A percentile compares a stretch with the other conserved stretches of the same genome.
phyloP scores from a whole-genome alignment of 202 grass and related monocot species.

The Zizania palustris region DNA sequence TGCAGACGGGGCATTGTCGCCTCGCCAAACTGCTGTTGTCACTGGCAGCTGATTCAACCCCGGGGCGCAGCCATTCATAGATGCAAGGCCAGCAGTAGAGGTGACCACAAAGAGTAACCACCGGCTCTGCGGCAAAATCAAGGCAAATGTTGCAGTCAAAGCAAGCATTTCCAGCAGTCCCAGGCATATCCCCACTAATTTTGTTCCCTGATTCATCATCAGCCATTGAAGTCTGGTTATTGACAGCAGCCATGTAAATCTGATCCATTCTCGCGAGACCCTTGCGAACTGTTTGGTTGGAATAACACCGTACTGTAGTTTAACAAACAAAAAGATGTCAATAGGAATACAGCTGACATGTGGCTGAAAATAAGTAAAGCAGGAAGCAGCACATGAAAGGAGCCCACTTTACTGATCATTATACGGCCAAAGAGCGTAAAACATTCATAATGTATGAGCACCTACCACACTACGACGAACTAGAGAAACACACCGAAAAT shows the following conservation, averaged over 20 bases:
- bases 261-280: constrained; percentile 39
- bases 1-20: constrained; percentile 78
- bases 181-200: constrained; percentile 41
- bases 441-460: constrained; percentile 15
- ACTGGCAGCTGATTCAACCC: constrained; percentile 37
- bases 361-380: constrained; percentile 9
- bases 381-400: neutral
- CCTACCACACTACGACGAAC: neutral
- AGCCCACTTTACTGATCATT: neutral
- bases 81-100: constrained; percentile 98
- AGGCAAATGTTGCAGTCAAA: constrained; percentile 96
- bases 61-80: constrained; percentile 73
- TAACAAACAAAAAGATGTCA: constrained; percentile 24
- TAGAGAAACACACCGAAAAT: constrained; percentile 6
- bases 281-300: constrained; percentile 5
- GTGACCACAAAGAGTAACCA: constrained; percentile 87
- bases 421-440: neutral
- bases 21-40: constrained; percentile 44
- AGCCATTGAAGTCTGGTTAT: constrained; percentile 31
- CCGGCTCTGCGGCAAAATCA: constrained; percentile 75
- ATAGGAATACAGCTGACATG: constrained; percentile 15
- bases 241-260: constrained; percentile 42
- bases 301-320: constrained; percentile 30
- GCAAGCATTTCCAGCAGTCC: constrained; percentile 55
- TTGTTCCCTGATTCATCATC: constrained; percentile 50